Percentiles rank a stretch among this genome's conserved stretches.
These are phyloP conservation scores for Oryza nivara DNA, from an alignment of 176 grass and related monocot genomes.

Conservation along the genomic window DNA sequence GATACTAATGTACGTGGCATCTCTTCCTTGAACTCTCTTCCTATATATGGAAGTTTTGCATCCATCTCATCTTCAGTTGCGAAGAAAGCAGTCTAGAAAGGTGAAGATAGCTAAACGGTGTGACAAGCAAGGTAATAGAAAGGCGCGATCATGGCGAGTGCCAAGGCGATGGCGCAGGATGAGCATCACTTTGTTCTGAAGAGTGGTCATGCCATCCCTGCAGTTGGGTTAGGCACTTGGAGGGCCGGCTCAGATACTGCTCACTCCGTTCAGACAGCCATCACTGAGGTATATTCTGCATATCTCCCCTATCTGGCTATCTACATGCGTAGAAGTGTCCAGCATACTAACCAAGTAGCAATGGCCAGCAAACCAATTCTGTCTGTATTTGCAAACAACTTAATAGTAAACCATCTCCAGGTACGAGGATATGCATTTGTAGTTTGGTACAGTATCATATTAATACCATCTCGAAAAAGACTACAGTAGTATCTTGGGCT, in stretches of 20 bases:
- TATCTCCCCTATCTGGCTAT: not conserved
- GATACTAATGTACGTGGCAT: conserved; percentile 42
- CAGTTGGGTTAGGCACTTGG: conserved; percentile 71
- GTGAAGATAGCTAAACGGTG: not conserved
- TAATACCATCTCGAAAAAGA: not conserved
- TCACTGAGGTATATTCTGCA: conserved; percentile 53
- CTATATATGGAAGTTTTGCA: conserved; percentile 21
- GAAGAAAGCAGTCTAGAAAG: not conserved
- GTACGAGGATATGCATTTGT: not conserved
- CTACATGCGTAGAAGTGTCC: not conserved
- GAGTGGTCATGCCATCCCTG: conserved; percentile 66
- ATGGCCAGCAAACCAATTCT: not conserved
- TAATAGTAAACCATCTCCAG: not conserved
- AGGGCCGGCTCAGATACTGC: conserved; percentile 52
- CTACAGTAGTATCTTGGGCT: not conserved
- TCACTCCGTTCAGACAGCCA: conserved; percentile 52
- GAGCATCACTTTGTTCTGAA: conserved; percentile 52
- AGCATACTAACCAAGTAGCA: not conserved
- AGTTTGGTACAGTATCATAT: not conserved
- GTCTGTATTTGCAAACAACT: not conserved
- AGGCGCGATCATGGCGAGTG: conserved; percentile 49
- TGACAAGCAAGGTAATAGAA: not conserved
- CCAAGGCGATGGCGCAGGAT: conserved; percentile 45
- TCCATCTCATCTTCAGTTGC: not conserved
- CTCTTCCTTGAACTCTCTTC: not conserved